Conservation (phyloP, 495 filamentous ascomycete species). For the Penicillium lagena region DNA sequence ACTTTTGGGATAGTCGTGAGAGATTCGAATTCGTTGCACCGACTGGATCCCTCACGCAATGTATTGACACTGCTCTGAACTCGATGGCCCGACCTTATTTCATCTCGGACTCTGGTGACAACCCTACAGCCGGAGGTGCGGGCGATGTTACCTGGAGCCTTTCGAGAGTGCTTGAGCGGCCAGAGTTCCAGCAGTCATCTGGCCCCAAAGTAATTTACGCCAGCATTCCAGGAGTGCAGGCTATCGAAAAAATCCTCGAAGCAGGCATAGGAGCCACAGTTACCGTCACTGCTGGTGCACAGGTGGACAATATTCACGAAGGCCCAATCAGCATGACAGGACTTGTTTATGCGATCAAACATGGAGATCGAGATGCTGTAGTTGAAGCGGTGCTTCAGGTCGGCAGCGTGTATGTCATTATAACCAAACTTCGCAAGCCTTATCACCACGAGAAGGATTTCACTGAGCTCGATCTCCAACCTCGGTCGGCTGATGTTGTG, state of each 20-base stretch:
- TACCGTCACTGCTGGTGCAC: conserved; percentile 49
- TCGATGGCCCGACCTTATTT: conserved; percentile 46
- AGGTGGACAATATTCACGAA: conserved; percentile 46
- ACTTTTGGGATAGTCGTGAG: conserved; percentile 43
- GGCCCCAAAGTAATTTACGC: conserved; percentile 49
- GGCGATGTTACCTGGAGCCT: conserved; percentile 53
- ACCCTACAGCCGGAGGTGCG: conserved; percentile 50
- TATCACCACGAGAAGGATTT: conserved; percentile 53
- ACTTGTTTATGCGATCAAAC: conserved; percentile 44
- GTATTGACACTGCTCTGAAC: conserved; percentile 39
- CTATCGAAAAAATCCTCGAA: conserved; percentile 34
- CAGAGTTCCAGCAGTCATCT: conserved; percentile 35
- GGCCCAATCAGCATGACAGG: conserved; percentile 50
- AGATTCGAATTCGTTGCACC: conserved; percentile 50
- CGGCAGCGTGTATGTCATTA: conserved; percentile 47
- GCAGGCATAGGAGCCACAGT: conserved; percentile 45
- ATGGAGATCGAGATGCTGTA: conserved; percentile 43
- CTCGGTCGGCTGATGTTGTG: conserved; percentile 44
- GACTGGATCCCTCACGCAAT: conserved; percentile 43
- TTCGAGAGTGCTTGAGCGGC: conserved; percentile 35
- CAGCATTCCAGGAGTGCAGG: conserved; percentile 46
- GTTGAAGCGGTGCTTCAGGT: conserved; percentile 47
- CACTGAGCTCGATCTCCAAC: conserved; percentile 38
- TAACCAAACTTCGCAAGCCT: conserved; percentile 51
- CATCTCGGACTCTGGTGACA: conserved; percentile 54